These are phyloP conservation scores for Bolboschoenus planiculmis DNA, from an alignment of 176 grass and related monocot species.

Conservation along the genomic window DNA sequence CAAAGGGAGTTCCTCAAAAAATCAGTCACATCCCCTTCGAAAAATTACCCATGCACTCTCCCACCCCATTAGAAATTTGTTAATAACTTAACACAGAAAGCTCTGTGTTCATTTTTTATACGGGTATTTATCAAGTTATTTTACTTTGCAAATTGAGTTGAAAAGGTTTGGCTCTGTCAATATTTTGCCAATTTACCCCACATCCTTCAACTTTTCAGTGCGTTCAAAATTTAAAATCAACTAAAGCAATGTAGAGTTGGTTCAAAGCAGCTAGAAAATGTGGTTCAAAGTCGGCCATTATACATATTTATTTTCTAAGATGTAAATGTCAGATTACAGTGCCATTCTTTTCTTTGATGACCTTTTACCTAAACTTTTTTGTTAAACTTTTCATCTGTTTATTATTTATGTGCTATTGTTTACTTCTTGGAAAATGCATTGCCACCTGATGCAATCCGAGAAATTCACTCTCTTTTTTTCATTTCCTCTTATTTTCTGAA, in stretches of 20 bases:
- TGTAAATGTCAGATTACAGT: neutral
- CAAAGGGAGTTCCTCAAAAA: conserved; percentile 55
- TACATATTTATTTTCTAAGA: neutral
- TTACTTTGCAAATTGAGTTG: neutral
- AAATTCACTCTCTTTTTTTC: neutral
- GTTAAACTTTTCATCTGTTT: neutral
- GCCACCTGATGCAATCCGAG: neutral
- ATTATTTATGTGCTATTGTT: neutral
- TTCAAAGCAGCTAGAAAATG: neutral
- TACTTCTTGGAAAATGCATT: neutral
- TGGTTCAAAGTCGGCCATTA: neutral
- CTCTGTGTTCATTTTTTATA: neutral
- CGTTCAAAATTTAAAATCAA: neutral
- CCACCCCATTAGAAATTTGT: conserved; percentile 8
- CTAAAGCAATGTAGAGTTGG: neutral
- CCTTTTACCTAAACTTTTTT: neutral
- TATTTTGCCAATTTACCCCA: neutral
- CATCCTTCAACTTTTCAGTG: neutral
- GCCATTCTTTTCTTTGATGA: neutral
- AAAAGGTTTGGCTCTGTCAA: neutral
- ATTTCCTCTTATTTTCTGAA: neutral
- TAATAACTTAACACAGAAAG: too few species aligned
- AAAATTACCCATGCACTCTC: conserved; percentile 34
- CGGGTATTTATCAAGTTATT: neutral
- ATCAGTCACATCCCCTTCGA: conserved; percentile 26